These are phyloP conservation scores for Verticillium alfalfae DNA, from an alignment of 2,329 filamentous ascomycete genomes.

Conservation along the genomic window DNA sequence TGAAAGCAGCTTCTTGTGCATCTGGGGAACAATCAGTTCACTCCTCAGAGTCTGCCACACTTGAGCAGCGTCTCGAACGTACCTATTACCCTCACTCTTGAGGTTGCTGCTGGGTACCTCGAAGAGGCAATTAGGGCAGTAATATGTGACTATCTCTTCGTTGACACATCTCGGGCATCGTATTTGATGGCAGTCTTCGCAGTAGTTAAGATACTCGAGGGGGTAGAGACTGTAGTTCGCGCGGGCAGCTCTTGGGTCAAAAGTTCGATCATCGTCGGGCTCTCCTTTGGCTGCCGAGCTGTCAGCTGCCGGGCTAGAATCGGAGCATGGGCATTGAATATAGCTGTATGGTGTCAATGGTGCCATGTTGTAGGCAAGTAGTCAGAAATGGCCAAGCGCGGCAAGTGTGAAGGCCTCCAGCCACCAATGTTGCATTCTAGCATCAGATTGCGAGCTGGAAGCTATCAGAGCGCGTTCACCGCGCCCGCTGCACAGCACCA, in stretches of 20 bases:
- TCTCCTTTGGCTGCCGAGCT: conserved; percentile 22
- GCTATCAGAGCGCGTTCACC: not conserved
- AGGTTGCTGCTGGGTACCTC: conserved; percentile 92
- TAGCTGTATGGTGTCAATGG: conserved; percentile 57
- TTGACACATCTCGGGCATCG: conserved; percentile 86
- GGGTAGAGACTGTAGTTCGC: conserved; percentile 92
- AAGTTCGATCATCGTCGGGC: conserved; percentile 68
- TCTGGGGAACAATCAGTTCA: conserved; percentile 34
- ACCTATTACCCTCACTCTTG: conserved; percentile 91
- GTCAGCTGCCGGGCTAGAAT: conserved; percentile 28
- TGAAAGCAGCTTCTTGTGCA: conserved; percentile 95
- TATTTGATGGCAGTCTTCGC: conserved; percentile 95
- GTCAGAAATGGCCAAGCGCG: not conserved
- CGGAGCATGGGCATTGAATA: conserved; percentile 62
- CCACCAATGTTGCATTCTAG: not conserved
- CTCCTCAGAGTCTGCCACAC: not conserved
- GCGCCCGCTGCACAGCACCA: not conserved
- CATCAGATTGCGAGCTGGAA: not conserved
- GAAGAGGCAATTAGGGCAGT: conserved; percentile 91
- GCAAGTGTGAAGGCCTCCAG: not conserved
- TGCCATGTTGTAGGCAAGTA: conserved; percentile 31
- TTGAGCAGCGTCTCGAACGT: conserved; percentile 19
- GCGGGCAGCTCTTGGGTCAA: conserved; percentile 78
- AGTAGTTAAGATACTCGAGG: conserved; percentile 89
- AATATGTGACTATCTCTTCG: conserved; percentile 93